Evolutionary conservation across 805 yeast species (phyloP).

Genomic region (Brettanomyces nanus): DNA sequence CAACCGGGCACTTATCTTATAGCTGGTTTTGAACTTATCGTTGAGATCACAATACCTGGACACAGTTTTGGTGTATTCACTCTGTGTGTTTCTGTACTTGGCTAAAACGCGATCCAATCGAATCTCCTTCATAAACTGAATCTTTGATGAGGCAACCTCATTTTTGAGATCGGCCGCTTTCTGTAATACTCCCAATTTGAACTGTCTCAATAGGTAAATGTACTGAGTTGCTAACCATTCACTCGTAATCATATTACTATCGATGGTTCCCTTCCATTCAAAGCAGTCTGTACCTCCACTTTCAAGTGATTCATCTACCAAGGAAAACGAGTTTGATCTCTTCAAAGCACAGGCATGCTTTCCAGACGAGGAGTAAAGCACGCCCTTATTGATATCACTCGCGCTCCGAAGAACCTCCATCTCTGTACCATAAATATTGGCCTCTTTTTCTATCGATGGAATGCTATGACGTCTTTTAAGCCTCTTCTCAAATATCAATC

Average conservation of each 20-base stretch:
- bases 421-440: conserved; percentile 23
- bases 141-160: conserved; percentile 12
- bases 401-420: conserved; percentile 5
- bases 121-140: conserved; percentile 13
- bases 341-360: conserved; percentile 11
- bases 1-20: conserved; percentile 48
- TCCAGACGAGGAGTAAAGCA: background rate
- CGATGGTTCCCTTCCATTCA: conserved; percentile 9
- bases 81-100: conserved; percentile 9
- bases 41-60: conserved; percentile 21
- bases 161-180: conserved; percentile 11
- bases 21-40: conserved; percentile 39
- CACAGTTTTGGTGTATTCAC: conserved; percentile 13
- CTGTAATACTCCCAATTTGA: conserved; percentile 14
- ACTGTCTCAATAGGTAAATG: conserved; percentile 12
- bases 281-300: conserved; percentile 6
- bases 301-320: conserved; percentile 12
- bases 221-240: conserved; percentile 23
- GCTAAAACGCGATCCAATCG: conserved; percentile 7
- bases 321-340: conserved; percentile 30
- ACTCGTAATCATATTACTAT: conserved; percentile 7
- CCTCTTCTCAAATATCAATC: conserved; percentile 14
- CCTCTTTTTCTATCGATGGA: conserved; percentile 28
- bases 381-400: background rate
- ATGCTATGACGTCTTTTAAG: conserved; percentile 32